phyloP scores from a whole-genome alignment of 2,329 filamentous ascomycete species.

The Paramyrothecium roridum region DNA sequence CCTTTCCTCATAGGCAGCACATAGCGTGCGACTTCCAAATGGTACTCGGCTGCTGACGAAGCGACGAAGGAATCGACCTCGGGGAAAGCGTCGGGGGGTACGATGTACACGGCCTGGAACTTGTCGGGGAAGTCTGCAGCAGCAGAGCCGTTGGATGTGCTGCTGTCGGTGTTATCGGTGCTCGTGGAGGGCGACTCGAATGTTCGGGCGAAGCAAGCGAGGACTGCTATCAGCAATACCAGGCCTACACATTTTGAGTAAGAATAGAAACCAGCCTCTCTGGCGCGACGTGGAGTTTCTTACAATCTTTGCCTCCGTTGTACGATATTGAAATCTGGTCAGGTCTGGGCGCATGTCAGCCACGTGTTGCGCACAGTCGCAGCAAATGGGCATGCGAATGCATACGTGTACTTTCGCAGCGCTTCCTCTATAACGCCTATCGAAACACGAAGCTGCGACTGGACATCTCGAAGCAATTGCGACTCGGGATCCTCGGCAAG shows the following conservation, averaged over 20 bases:
- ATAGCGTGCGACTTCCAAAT: constrained; percentile 73
- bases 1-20: constrained; percentile 76
- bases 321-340: constrained; percentile 86
- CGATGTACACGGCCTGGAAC: constrained; percentile 85
- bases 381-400: constrained; percentile 8
- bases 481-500: constrained; percentile 56
- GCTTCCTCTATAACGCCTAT: constrained; percentile 73
- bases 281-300: not conserved
- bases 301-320: constrained; percentile 95
- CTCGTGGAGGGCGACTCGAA: constrained; percentile 22
- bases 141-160: constrained; percentile 7
- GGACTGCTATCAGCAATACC: constrained; percentile 83
- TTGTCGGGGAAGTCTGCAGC: constrained; percentile 31
- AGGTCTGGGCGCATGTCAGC: constrained; percentile 47
- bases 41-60: constrained; percentile 63
- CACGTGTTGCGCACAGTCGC: constrained; percentile 1
- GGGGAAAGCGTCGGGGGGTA: constrained; percentile 77
- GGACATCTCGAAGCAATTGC: constrained; percentile 59
- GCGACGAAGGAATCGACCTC: constrained; percentile 85
- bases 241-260: constrained; percentile 37
- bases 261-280: not conserved
- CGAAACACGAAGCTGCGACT: constrained; percentile 70
- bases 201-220: constrained; percentile 55
- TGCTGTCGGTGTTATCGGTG: constrained; percentile 11
- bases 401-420: constrained; percentile 70